These are phyloP conservation scores for Exophiala viscosa DNA, from an alignment of 2,329 filamentous ascomycete genomes.

Conservation along the genomic window DNA sequence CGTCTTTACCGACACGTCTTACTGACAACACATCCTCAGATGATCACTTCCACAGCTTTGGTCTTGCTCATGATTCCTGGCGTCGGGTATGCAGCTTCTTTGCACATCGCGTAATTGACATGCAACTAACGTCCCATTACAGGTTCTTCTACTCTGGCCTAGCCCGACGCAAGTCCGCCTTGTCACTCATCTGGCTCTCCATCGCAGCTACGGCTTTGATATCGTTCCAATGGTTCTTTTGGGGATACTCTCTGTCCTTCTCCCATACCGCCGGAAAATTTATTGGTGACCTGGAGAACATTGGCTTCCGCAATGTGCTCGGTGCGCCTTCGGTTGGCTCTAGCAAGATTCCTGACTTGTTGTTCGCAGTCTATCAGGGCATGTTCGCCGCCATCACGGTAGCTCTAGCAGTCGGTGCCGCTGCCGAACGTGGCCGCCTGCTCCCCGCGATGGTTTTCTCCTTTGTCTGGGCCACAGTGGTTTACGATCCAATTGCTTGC, in stretches of 20 bases:
- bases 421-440: slow-evolving; percentile 83
- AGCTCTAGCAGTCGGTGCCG: slow-evolving; percentile 77
- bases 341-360: slow-evolving; percentile 69
- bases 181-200: slow-evolving; percentile 80
- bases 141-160: slow-evolving; percentile 93
- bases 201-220: slow-evolving; percentile 76
- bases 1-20: too few relatives aligned
- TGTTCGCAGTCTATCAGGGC: slow-evolving; percentile 81
- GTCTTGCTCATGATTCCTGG: slow-evolving; percentile 91
- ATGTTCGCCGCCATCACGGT: slow-evolving; percentile 67
- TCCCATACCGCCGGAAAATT: slow-evolving; percentile 72
- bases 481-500: slow-evolving; percentile 90
- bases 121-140: slow-evolving; percentile 14
- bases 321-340: slow-evolving; percentile 72
- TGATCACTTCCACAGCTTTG: slow-evolving; percentile 70
- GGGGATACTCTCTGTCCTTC: slow-evolving; percentile 81
- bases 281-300: slow-evolving; percentile 74
- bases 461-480: slow-evolving; percentile 84
- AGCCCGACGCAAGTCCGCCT: slow-evolving; percentile 80
- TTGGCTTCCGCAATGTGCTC: slow-evolving; percentile 74
- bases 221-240: slow-evolving; percentile 93
- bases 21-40: too few relatives aligned
- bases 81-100: slow-evolving; percentile 56
- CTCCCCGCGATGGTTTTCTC: slow-evolving; percentile 86
- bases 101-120: neutral